Percentiles rank a stretch among this genome's conserved stretches.
Conservation (phyloP, 2,329 filamentous ascomycete genomes). For the Calonectria montana region DNA sequence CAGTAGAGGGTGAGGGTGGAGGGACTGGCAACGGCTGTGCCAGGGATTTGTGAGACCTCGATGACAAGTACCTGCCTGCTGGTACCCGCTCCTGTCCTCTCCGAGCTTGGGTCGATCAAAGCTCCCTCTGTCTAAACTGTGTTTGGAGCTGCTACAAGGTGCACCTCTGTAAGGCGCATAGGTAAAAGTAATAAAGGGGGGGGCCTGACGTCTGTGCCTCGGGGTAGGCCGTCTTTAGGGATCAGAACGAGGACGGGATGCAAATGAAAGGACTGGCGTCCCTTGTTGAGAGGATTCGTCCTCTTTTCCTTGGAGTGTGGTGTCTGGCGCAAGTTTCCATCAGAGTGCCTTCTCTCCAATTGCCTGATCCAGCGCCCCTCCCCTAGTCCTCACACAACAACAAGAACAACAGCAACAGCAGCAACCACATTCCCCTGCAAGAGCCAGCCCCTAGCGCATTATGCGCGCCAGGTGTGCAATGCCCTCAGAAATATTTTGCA, state of each 20-base stretch:
- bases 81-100: background rate
- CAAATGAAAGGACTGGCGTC: slow-evolving; percentile 42
- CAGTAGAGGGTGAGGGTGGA: slow-evolving; percentile 9
- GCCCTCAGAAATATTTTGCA: background rate
- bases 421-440: background rate
- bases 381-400: background rate
- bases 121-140: background rate
- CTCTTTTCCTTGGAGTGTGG: background rate
- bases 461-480: background rate
- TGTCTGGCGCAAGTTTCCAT: background rate
- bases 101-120: slow-evolving; percentile 1
- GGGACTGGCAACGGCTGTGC: slow-evolving; percentile 16
- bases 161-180: background rate
- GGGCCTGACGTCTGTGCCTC: slow-evolving; percentile 15
- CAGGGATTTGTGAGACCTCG: slow-evolving; percentile 18
- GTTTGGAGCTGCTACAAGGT: background rate
- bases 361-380: slow-evolving; percentile 1
- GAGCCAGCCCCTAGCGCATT: background rate
- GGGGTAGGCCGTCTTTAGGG: slow-evolving; percentile 22
- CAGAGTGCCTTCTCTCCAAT: background rate
- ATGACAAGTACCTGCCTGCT: slow-evolving; percentile 16
- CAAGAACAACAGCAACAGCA: background rate
- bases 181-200: slow-evolving; percentile 16
- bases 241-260: slow-evolving; percentile 26
- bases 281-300: background rate